A percentile compares a stretch with the other conserved stretches of the same genome.
These are phyloP conservation scores for Hemileccinum rubropunctum DNA, from an alignment of 768 basidiomycete species.

Conservation along the genomic window DNA sequence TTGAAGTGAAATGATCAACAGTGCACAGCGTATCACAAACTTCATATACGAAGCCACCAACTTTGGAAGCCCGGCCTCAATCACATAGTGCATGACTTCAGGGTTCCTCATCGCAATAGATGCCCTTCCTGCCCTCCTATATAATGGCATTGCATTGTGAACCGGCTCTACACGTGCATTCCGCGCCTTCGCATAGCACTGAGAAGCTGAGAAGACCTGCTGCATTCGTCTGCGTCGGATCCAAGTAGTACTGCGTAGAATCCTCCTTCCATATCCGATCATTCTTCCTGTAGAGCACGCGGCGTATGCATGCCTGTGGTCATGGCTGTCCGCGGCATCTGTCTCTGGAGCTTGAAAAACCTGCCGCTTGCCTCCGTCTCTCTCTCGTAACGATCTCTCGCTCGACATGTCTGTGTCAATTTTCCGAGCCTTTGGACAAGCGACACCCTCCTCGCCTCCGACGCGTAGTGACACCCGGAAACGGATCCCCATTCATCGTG, in stretches of 20 bases:
- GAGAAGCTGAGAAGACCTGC: conserved; percentile 18
- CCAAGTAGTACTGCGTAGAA: conserved; percentile 9
- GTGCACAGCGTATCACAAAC: background rate
- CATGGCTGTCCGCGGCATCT: conserved; percentile 14
- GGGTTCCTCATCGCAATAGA: background rate
- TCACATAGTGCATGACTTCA: background rate
- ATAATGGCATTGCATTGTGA: conserved; percentile 1
- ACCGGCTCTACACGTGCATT: background rate
- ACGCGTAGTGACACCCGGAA: conserved; percentile 17
- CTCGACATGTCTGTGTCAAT: conserved; percentile 20
- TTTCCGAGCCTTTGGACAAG: conserved; percentile 20
- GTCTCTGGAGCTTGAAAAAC: conserved; percentile 14
- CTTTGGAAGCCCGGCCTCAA: too few species aligned
- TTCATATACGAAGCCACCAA: too few species aligned
- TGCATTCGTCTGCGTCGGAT: conserved; percentile 1
- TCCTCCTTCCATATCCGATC: conserved; percentile 11
- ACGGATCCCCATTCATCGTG: conserved; percentile 27
- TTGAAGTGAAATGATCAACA: background rate
- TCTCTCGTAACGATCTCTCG: background rate
- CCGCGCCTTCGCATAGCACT: conserved; percentile 11
- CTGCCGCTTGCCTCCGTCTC: background rate
- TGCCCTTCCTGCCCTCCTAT: background rate
- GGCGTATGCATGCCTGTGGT: conserved; percentile 16
- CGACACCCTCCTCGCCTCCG: conserved; percentile 3
- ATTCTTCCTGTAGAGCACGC: conserved; percentile 8